phyloP scores from a whole-genome alignment of 257 asterid genomes.

The Solanum appendiculatum region DNA sequence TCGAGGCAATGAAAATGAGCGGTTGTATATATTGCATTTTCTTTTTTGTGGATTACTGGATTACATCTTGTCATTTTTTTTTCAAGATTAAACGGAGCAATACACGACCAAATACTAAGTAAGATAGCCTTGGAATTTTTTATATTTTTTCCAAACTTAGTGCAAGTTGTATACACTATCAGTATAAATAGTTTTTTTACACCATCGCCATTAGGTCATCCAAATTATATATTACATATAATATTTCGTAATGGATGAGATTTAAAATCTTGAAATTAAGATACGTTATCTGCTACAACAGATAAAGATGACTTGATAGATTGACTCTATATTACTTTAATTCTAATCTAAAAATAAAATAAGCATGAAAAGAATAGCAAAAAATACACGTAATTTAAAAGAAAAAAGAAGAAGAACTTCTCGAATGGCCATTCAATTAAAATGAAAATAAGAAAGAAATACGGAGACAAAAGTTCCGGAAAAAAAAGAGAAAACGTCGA shows the following conservation, averaged over 20 bases:
- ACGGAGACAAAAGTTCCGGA: no score
- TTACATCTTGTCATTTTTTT: background rate
- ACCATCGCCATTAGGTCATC: background rate
- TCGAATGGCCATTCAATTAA: background rate
- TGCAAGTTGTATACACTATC: background rate
- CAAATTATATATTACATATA: background rate
- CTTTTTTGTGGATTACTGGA: background rate
- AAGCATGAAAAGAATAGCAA: background rate
- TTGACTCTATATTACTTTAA: background rate
- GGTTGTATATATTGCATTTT: background rate
- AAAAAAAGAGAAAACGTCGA: conserved; percentile 46
- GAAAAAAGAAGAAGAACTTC: background rate
- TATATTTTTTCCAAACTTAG: background rate
- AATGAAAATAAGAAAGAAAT: background rate
- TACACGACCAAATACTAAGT: background rate
- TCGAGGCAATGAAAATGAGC: background rate
- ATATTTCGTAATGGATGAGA: background rate
- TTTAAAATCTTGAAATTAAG: background rate
- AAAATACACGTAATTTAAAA: background rate
- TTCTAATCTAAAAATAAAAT: background rate
- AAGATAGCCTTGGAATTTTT: background rate
- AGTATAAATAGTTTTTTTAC: background rate
- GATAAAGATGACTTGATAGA: background rate
- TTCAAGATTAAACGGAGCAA: background rate
- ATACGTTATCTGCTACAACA: background rate